phyloP scores from a whole-genome alignment of 2,329 filamentous ascomycete genomes.

The Fusarium sp. region DNA sequence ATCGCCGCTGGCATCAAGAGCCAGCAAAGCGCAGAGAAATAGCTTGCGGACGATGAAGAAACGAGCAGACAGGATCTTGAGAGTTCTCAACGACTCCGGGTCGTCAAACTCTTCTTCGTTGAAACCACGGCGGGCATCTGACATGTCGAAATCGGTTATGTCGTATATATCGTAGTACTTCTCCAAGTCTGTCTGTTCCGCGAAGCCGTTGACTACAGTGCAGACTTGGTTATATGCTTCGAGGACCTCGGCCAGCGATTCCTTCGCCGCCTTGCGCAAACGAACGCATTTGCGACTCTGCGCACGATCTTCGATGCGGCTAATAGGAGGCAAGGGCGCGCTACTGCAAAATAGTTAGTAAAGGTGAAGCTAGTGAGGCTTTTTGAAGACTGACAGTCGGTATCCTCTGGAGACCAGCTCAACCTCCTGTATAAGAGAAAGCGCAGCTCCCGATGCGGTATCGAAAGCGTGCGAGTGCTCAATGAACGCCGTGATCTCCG shows the following conservation, averaged over 20 bases:
- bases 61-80: slow-evolving; percentile 83
- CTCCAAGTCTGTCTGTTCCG: slow-evolving; percentile 82
- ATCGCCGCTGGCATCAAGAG: slow-evolving; percentile 82
- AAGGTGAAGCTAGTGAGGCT: background rate
- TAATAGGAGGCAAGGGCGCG: slow-evolving; percentile 89
- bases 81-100: slow-evolving; percentile 74
- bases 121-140: slow-evolving; percentile 71
- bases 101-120: slow-evolving; percentile 76
- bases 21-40: slow-evolving; percentile 86
- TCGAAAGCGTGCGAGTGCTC: slow-evolving; percentile 82
- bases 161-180: slow-evolving; percentile 94
- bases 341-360: slow-evolving; percentile 63
- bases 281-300: slow-evolving; percentile 81
- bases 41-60: slow-evolving; percentile 83
- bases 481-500: slow-evolving; percentile 72
- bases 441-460: slow-evolving; percentile 74
- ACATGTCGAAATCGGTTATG: slow-evolving; percentile 74
- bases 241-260: slow-evolving; percentile 73
- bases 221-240: slow-evolving; percentile 75
- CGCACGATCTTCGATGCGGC: slow-evolving; percentile 82
- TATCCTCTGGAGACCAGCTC: slow-evolving; percentile 93
- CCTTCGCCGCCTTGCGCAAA: slow-evolving; percentile 77
- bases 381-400: slow-evolving; percentile 67
- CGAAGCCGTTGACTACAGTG: slow-evolving; percentile 71
- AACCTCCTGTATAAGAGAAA: slow-evolving; percentile 91